Evolutionary conservation across 2,329 filamentous ascomycete genomes (phyloP).

Genomic region (Botrytis galanthina): DNA sequence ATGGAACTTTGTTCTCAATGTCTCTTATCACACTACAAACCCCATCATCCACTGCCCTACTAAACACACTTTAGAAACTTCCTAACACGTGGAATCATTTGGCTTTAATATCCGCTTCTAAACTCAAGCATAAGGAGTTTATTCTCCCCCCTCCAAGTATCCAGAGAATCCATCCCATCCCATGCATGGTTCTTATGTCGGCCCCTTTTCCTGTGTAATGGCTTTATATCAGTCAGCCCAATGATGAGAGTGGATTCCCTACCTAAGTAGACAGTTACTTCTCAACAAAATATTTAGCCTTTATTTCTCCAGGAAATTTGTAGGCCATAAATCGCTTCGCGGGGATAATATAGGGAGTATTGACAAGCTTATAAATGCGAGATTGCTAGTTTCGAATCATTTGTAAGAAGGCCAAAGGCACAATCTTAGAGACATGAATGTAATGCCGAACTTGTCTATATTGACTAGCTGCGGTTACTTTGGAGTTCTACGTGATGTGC

Average conservation of each 20-base stretch:
- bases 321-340: not conserved
- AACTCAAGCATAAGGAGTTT: not conserved
- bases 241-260: not conserved
- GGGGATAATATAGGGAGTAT: not conserved
- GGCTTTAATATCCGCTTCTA: not conserved
- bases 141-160: not conserved
- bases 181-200: too few relatives aligned
- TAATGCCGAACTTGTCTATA: not conserved
- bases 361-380: not conserved
- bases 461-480: accelerated
- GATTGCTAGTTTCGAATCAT: too few relatives aligned
- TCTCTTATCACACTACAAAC: too few relatives aligned
- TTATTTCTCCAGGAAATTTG: not conserved
- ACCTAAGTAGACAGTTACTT: not conserved
- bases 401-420: not conserved
- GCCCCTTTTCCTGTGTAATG: not conserved
- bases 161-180: not conserved
- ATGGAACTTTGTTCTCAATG: not conserved
- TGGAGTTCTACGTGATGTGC: not conserved
- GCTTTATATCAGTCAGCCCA: too few relatives aligned
- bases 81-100: not conserved
- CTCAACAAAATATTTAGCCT: not conserved
- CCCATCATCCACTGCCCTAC: not conserved
- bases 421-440: too few relatives aligned
- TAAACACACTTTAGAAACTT: not conserved